These are phyloP conservation scores for Cryptococcus sp. DNA, from an alignment of 1,284 basidiomycete species.

Conservation along the genomic window DNA sequence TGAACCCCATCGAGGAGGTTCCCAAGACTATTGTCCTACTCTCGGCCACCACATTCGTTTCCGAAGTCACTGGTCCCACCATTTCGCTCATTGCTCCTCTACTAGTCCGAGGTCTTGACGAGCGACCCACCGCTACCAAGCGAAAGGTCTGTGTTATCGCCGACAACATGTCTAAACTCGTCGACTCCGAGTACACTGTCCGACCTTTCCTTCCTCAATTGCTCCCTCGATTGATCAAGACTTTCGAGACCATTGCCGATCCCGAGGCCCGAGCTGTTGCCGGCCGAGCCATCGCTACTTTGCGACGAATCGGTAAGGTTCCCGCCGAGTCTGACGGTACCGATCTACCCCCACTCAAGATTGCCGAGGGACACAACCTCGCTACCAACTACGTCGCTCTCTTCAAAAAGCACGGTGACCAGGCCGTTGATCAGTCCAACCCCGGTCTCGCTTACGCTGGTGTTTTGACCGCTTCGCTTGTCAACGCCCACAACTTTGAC, in stretches of 20 bases:
- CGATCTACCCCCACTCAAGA: constrained; percentile 76
- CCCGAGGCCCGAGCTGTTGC: constrained; percentile 91
- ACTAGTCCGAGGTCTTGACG: constrained; percentile 87
- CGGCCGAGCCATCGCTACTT: constrained; percentile 81
- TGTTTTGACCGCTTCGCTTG: constrained; percentile 74
- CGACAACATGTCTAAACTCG: constrained; percentile 98
- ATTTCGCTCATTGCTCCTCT: constrained; percentile 99
- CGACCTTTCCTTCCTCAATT: constrained; percentile 95
- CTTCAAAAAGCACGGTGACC: constrained; percentile 74
- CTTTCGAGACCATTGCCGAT: constrained; percentile 85
- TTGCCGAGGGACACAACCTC: constrained; percentile 64
- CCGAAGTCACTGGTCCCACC: constrained; percentile 98
- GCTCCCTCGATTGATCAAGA: constrained; percentile 90
- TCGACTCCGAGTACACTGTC: constrained; percentile 90
- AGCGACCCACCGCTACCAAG: constrained; percentile 93
- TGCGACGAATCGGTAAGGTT: constrained; percentile 87
- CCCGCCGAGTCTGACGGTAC: constrained; percentile 76
- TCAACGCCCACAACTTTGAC: constrained; percentile 89
- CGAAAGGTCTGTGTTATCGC: constrained; percentile 95
- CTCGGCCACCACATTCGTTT: constrained; percentile 99
- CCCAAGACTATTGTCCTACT: constrained; percentile 93
- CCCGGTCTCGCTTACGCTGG: constrained; percentile 68
- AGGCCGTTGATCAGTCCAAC: constrained; percentile 54
- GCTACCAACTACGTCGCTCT: constrained; percentile 63
- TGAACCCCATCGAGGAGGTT: constrained; percentile 99